Evolutionary conservation across 345 rosid species (phyloP), one percentile per base, ranked within the genome.

Genomic region (Euphorbia tirucalli): DNA sequence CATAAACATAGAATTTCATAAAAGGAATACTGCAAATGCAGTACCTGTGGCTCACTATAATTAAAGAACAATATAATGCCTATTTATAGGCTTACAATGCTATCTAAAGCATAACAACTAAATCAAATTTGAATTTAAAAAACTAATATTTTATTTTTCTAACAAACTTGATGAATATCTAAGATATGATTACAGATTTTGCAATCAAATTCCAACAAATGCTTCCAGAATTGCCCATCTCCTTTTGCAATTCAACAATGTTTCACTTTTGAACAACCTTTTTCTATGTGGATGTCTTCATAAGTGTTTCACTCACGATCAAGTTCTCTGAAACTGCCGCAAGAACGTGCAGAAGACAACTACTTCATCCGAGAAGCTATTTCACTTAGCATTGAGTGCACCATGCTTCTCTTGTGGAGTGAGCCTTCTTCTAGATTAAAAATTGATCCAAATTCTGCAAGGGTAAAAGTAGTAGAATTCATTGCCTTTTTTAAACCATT

Each of bases 331-430:
- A 50, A 37, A 25, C 14, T 16, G 3, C 28, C 13, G 11, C 19
- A 6, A 60, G 49, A 22, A 62, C 46, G 69, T 70, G 66, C 67
- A 28, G 32, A 16, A 49, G 75, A 71, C 52, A 70, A 50, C 80
- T 87, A 50, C 80, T 87, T 84, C 48, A 83, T 56, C 59, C 72
- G 71, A 41, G 72, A 68, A 55, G 82, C 84, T 10, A 87, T 77
- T 81, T 85, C 86, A 73, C 80, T 74, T 80, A 85, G 73, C 91
- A 87, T 78, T 2, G 89, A 82, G 44, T 78, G 79, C 28, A 81
- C 44, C 52, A 84, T 44, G 44, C 57, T 74, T 68, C 78, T 84
- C 71, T 73, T 64, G 65, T 74, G 70, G 24, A 30, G 60, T 41
- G 78, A 75, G 55, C 50, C 52, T 71, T 77, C 76, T 70, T 28